A percentile compares a stretch with the other conserved stretches of the same genome.
Evolutionary conservation across 768 basidiomycete genomes (phyloP).

Genomic region (Boletus subparvulus): DNA sequence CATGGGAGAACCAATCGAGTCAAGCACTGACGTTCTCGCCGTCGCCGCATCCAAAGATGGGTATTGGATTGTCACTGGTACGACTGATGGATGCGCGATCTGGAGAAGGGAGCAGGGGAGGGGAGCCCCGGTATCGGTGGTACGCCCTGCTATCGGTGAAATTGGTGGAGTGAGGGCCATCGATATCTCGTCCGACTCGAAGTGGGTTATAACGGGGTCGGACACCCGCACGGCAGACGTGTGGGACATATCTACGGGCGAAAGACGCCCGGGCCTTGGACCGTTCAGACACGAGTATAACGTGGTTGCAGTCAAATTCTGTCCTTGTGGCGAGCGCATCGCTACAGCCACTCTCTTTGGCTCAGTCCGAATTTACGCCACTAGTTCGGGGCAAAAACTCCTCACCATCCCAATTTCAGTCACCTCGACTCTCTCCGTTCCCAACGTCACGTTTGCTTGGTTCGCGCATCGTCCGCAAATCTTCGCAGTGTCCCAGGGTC

Average conservation of each 20-base stretch:
- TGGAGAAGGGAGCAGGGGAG: background rate
- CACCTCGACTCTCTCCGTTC: background rate
- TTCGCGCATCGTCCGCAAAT: slow-evolving; percentile 8
- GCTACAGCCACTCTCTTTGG: slow-evolving; percentile 22
- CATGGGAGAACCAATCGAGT: slow-evolving; percentile 12
- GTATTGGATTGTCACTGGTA: slow-evolving; percentile 4
- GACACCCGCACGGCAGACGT: slow-evolving; percentile 11
- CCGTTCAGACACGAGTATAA: slow-evolving; percentile 18
- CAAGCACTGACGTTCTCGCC: background rate
- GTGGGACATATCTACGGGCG: slow-evolving; percentile 17
- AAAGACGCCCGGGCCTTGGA: background rate
- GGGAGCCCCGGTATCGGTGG: background rate
- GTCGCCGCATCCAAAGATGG: slow-evolving; percentile 15
- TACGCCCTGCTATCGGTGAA: background rate
- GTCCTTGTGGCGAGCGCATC: slow-evolving; percentile 17
- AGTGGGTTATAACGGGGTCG: slow-evolving; percentile 19
- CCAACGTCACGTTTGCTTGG: slow-evolving; percentile 12
- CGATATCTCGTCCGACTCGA: slow-evolving; percentile 20
- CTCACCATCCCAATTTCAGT: slow-evolving; percentile 16
- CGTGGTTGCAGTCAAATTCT: slow-evolving; percentile 19
- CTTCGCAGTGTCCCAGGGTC: slow-evolving; percentile 18
- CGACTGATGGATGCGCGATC: slow-evolving; percentile 11
- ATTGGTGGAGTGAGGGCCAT: slow-evolving; percentile 12
- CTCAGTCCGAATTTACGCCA: slow-evolving; percentile 14
- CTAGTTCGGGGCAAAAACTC: slow-evolving; percentile 10